Percentiles rank a stretch among this genome's conserved stretches.
phyloP scores from a whole-genome alignment of 176 grass and related monocot species.

The Cenchrus purpureus region DNA sequence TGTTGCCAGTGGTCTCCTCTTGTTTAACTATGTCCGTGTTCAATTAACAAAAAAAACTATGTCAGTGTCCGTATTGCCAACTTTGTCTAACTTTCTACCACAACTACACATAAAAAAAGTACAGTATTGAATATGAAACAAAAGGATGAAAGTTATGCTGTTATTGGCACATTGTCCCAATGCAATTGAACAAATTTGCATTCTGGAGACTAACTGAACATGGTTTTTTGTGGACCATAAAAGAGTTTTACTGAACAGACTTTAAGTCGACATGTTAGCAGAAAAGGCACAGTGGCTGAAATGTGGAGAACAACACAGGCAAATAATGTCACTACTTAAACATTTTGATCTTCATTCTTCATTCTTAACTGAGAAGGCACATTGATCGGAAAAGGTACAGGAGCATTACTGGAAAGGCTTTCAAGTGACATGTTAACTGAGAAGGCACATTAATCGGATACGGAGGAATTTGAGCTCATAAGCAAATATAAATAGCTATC shows the following conservation, averaged over 20 bases:
- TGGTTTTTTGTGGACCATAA: neutral
- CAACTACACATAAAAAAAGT: constrained; percentile 3
- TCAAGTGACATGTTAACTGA: too few relatives aligned
- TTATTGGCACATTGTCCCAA: neutral
- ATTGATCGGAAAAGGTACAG: too few relatives aligned
- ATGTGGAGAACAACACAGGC: neutral
- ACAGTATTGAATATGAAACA: constrained; percentile 13
- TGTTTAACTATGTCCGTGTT: constrained; percentile 13
- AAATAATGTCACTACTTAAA: neutral
- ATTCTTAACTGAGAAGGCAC: too few relatives aligned
- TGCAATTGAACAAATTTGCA: neutral
- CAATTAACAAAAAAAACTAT: neutral
- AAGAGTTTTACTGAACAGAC: neutral
- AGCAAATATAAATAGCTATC: too few relatives aligned
- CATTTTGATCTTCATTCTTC: neutral
- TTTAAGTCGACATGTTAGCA: neutral
- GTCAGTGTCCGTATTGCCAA: neutral
- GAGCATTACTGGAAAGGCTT: too few relatives aligned
- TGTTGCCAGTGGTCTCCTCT: constrained; percentile 23
- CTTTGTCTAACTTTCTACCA: neutral
- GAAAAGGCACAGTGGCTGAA: neutral
- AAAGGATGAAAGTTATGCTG: neutral
- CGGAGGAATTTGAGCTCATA: too few relatives aligned
- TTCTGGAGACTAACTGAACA: neutral
- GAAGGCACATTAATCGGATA: too few relatives aligned